Base-by-base conservation (phyloP, 352 stramenopile species). In the Elongisporangium undulatum region DNA sequence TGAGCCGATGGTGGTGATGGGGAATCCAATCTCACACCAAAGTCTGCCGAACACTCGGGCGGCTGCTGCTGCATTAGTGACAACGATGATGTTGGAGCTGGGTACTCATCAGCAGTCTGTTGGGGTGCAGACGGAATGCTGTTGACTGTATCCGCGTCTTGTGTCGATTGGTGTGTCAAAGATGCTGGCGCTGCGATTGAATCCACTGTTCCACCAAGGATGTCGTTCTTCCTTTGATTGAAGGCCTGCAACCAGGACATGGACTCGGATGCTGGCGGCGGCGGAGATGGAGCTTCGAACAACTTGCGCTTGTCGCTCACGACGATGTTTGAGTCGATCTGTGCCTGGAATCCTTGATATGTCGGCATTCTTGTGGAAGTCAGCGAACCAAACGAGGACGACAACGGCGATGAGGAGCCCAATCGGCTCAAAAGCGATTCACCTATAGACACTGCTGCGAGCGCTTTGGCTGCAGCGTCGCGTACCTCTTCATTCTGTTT, bases 241-340 rank as follows among this genome's bases (percentile, higher is more conserved):
- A 89, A 92, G 0, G 67, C 59, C 45, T 81, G 74, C 4, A 92
- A 61, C 83, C 83, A 92, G 19, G 59, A 79, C 62, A 86, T 79
- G 10, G 79, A 68, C 41, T 88, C 75, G 2, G 79, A 80, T 7
- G 20, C 41, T 17, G 20, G 15, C 8, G 19, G 56, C 48, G 2
- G 63, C 29, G 66, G 57, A 3, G 51, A 56, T 5, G 62, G 58
- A 4, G 63, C 68, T 17, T 68, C 55, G 4, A 53, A 9, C 16
- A 21, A 13, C 29, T 39, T 39, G 10, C 29, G 29, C 29, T 39
- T 39, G 29, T 39, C 29, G 29, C 29, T 39, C 29, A 39, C 29
- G 29, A 39, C 29, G 29, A 15, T 39, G 29, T 9, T 39, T 13
- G 29, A 39, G 29, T 39, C 29, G 3, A 39, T 7, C 29, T 39